Percentiles rank a stretch among this genome's conserved stretches.
These are phyloP conservation scores for Dactylellina parvicollis DNA, from an alignment of 2,329 filamentous ascomycete species.

Conservation along the genomic window DNA sequence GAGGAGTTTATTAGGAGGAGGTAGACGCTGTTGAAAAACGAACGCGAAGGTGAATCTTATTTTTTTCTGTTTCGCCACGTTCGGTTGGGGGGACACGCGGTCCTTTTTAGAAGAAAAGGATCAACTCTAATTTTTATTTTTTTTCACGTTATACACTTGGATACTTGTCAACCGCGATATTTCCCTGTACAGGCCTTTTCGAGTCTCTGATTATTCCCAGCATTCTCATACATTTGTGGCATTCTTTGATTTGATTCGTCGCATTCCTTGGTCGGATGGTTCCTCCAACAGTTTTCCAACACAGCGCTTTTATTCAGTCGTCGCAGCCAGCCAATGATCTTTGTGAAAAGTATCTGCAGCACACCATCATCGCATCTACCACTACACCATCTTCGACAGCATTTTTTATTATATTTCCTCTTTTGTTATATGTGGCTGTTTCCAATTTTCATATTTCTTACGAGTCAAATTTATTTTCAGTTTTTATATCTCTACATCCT, in stretches of 20 bases:
- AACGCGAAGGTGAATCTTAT: neutral
- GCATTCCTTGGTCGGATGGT: slow-evolving; percentile 15
- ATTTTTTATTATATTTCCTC: neutral
- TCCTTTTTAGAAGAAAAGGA: neutral
- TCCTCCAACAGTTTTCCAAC: slow-evolving; percentile 18
- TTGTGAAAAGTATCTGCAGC: slow-evolving; percentile 1
- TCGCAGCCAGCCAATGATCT: slow-evolving; percentile 33
- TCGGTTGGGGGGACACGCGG: slow-evolving; percentile 5
- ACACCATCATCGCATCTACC: slow-evolving; percentile 5
- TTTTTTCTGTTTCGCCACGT: neutral
- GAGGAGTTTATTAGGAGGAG: slow-evolving; percentile 12
- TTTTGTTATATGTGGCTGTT: neutral
- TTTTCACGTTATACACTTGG: slow-evolving; percentile 7
- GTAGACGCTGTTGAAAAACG: neutral
- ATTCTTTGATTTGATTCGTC: slow-evolving; percentile 23
- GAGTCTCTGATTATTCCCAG: slow-evolving; percentile 3
- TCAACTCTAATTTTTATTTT: slow-evolving; percentile 1
- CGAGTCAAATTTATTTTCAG: neutral
- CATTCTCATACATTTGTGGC: slow-evolving; percentile 25
- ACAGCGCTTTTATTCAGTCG: slow-evolving; percentile 16
- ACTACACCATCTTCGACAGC: slow-evolving; percentile 8
- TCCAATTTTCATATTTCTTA: slow-evolving; percentile 3
- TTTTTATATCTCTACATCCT: slow-evolving; percentile 19
- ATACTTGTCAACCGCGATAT: slow-evolving; percentile 20
- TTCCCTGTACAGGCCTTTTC: slow-evolving; percentile 30